A percentile compares a stretch with the other conserved stretches of the same genome.
phyloP scores from a whole-genome alignment of 1,284 basidiomycete species.

The Phenoliferia sp. region DNA sequence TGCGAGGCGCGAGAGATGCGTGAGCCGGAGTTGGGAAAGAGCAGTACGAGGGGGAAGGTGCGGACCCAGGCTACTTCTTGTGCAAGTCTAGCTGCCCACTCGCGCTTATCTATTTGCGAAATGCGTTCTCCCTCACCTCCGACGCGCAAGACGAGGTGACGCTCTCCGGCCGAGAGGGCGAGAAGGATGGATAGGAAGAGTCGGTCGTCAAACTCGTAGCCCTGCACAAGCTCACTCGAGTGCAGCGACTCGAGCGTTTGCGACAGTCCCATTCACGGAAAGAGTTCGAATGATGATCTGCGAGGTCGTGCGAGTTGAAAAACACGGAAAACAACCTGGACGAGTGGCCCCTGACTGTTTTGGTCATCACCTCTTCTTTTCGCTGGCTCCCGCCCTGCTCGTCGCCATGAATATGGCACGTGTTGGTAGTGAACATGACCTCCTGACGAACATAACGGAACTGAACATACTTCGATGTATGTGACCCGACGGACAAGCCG shows the following conservation, averaged over 20 bases:
- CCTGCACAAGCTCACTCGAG: not conserved
- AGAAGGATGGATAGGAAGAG: conserved; percentile 5
- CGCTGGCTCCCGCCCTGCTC: too few species aligned
- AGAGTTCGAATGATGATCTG: not conserved
- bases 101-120: not conserved
- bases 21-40: not conserved
- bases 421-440: too few species aligned
- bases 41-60: not conserved
- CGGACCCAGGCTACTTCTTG: conserved; percentile 14
- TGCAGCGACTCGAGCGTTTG: conserved; percentile 3
- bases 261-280: not conserved
- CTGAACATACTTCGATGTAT: too few species aligned
- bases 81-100: not conserved
- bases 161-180: not conserved
- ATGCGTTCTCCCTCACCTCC: not conserved
- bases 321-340: too few species aligned
- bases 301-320: not conserved
- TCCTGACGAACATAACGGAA: too few species aligned
- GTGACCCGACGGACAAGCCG: not conserved
- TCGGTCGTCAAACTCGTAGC: conserved; percentile 7
- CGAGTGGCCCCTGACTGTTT: too few species aligned
- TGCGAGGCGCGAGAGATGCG: not conserved
- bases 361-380: too few species aligned
- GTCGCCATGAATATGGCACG: too few species aligned
- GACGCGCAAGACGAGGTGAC: conserved; percentile 7